A percentile compares a stretch with the other conserved stretches of the same genome.
These are phyloP conservation scores for Elsinoe fawcettii DNA, from an alignment of 2,329 filamentous ascomycete genomes.

Conservation along the genomic window DNA sequence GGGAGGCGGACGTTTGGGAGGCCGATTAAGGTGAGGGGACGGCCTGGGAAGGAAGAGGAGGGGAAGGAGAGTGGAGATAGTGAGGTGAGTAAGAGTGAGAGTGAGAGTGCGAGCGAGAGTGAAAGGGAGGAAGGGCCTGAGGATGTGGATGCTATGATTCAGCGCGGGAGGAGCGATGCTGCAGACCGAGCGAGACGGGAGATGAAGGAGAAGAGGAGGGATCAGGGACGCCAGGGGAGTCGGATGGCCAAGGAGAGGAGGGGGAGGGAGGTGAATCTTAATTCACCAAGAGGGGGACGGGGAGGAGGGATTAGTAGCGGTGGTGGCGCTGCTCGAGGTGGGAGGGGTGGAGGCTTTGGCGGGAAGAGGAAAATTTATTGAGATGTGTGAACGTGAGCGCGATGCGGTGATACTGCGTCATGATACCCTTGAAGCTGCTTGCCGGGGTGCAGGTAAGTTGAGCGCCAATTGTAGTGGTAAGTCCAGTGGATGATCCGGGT, in stretches of 20 bases:
- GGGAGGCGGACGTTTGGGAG: slow-evolving; percentile 12
- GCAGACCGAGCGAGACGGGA: slow-evolving; percentile 1
- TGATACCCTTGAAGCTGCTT: neutral
- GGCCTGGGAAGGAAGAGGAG: slow-evolving; percentile 3
- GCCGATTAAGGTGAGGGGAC: neutral
- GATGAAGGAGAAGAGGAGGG: neutral
- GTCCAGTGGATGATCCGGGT: no score
- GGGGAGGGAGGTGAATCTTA: slow-evolving; percentile 9
- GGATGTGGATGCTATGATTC: slow-evolving; percentile 10
- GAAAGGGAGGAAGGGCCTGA: neutral
- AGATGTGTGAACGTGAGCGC: neutral
- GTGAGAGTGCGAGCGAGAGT: neutral
- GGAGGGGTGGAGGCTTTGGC: neutral
- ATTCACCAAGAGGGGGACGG: slow-evolving; percentile 1
- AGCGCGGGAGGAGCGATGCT: slow-evolving; percentile 4
- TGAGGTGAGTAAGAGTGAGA: neutral
- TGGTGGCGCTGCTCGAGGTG: no score
- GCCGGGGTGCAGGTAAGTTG: neutral
- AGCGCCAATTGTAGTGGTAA: neutral
- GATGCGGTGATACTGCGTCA: neutral
- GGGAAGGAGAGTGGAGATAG: neutral
- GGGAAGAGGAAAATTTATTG: slow-evolving; percentile 10
- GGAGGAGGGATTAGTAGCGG: slow-evolving; percentile 7
- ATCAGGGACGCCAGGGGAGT: neutral
- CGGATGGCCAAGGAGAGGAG: slow-evolving; percentile 5